phyloP scores from a whole-genome alignment of 2,329 filamentous ascomycete genomes.

The Thyridium curvatum region DNA sequence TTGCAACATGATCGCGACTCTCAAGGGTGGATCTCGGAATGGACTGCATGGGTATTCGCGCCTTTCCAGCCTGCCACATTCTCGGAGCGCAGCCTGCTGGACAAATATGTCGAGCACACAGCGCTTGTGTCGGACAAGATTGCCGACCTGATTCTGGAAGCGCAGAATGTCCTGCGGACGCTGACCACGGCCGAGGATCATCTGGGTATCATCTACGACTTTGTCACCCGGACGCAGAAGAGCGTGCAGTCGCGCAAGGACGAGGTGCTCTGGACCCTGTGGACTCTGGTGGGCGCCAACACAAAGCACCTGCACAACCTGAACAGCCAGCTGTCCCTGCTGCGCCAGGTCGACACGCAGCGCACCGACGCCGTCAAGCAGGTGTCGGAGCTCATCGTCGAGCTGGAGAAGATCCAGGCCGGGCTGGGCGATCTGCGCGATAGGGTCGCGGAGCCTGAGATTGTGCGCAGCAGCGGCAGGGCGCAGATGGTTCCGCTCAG shows the following conservation, averaged over 20 bases:
- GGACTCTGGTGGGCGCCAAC: conserved; percentile 71
- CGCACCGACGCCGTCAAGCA: conserved; percentile 60
- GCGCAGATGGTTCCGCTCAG: conserved; percentile 52
- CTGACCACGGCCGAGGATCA: conserved; percentile 64
- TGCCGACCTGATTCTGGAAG: conserved; percentile 59
- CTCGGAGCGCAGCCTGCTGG: conserved; percentile 56
- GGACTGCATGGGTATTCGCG: conserved; percentile 41
- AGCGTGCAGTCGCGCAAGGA: conserved; percentile 53
- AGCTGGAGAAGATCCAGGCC: conserved; percentile 66
- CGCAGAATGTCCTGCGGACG: conserved; percentile 58
- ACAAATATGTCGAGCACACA: conserved; percentile 72
- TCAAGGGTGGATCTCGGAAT: conserved; percentile 26
- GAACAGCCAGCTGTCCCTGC: conserved; percentile 55
- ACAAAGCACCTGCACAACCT: conserved; percentile 52
- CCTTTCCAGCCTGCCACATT: conserved; percentile 58
- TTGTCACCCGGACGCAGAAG: conserved; percentile 58
- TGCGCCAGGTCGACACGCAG: conserved; percentile 61
- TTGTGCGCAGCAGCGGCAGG: conserved; percentile 39
- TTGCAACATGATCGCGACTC: conserved; percentile 32
- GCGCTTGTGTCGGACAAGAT: conserved; percentile 65
- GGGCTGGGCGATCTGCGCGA: conserved; percentile 67
- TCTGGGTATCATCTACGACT: conserved; percentile 62
- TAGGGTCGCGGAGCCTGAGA: conserved; percentile 59
- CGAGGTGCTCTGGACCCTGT: conserved; percentile 62
- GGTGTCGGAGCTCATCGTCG: conserved; percentile 63